Evolutionary conservation across 2,329 filamentous ascomycete species (phyloP), one percentile per base, ranked within the genome.

Genomic region (Colletotrichum viniferum): DNA sequence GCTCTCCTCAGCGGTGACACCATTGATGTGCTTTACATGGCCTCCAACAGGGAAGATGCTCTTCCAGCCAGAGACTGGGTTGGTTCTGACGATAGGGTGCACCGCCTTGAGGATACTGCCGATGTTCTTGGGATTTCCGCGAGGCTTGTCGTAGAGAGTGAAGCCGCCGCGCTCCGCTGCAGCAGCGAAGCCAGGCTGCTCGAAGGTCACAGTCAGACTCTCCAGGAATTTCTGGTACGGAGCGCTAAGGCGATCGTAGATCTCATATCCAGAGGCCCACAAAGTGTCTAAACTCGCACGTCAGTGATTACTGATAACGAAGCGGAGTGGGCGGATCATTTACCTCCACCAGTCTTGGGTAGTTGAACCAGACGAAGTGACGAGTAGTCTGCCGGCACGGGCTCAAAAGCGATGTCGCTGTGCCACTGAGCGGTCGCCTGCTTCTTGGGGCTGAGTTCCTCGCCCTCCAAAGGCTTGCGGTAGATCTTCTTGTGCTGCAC

Each of bases 61-160:
- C 78, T 87, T 92, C 91, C 91, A 92, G 0, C 91, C 91, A 0
- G 91, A 92, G 0, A 92, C 90, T 0, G 91, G 91, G 69, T 93
- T 91, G 0, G 91, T 92, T 13, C 91, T 86, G 7, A 92, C 85
- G 1, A 92, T 87, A 1, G 90, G 90, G 75, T 92, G 91, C 1
- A 86, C 82, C 0, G 90, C 86, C 12, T 78, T 80, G 43, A 92
- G 82, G 6, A 87, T 83, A 21, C 79, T 82, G 3, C 89, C 90
- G 2, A 88, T 80, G 74, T 92, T 92, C 7, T 74, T 78, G 0
- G 81, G 81, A 21, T 78, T 71, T 3, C 85, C 86, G 12, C 85
- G 78, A 3, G 82, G 77, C n/a, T 81, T 76, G 12, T 82, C 80
- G 52, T 85, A 83, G 14, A 85, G 75, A 43, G 79, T 77, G 43